Evolutionary conservation across 2,329 filamentous ascomycete species (phyloP).

Genomic region (Myrmaecium sp.): DNA sequence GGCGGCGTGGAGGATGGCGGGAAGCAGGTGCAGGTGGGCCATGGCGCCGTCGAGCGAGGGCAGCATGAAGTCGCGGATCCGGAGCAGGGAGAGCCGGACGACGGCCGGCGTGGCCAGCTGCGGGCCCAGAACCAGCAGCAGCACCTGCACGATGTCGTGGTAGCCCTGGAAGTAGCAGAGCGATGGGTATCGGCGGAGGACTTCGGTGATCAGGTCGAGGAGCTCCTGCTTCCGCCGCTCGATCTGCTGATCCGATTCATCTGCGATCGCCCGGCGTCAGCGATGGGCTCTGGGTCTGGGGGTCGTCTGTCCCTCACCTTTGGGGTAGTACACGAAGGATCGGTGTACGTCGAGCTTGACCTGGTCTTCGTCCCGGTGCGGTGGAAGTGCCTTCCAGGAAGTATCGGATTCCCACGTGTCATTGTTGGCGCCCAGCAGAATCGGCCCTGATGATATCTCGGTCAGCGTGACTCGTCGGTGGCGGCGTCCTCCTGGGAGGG

Average conservation of each 20-base stretch:
- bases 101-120: conserved; percentile 45
- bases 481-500: conserved; percentile 3
- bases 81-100: conserved; percentile 67
- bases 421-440: conserved; percentile 29
- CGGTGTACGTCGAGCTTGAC: conserved; percentile 83
- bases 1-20: conserved; percentile 56
- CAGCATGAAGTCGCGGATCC: conserved; percentile 96
- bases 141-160: conserved; percentile 93
- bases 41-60: conserved; percentile 68
- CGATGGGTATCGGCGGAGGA: conserved; percentile 64
- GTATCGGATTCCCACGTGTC: conserved; percentile 9
- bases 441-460: conserved; percentile 39
- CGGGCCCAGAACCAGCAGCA: conserved; percentile 67
- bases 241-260: conserved; percentile 52
- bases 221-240: conserved; percentile 57
- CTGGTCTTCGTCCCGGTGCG: conserved; percentile 79
- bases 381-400: conserved; percentile 46
- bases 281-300: conserved; percentile 5
- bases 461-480: conserved; percentile 5
- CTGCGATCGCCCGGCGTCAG: conserved; percentile 25
- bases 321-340: conserved; percentile 94
- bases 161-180: conserved; percentile 97
- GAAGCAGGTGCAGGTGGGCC: conserved; percentile 72
- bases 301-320: conserved; percentile 37
- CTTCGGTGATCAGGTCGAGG: conserved; percentile 60